Base-by-base conservation (phyloP, 345 rosid species). In the Draba incana region DNA sequence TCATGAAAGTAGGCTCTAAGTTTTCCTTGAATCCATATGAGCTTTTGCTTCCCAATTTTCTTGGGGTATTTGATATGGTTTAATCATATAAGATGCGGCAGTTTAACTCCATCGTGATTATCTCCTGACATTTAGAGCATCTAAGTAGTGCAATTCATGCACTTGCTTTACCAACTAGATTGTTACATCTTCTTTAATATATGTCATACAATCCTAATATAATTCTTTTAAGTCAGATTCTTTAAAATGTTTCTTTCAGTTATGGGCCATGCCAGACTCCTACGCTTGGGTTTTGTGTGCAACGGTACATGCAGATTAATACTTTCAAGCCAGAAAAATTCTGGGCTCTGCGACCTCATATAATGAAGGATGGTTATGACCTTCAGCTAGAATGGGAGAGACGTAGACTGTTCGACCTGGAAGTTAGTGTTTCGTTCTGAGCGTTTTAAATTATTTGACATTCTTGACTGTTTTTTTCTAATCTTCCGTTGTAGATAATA, bases 191-290 rank as follows among this genome's bases (percentile, higher is more conserved):
- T 20, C 20, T 20, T 20, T 20, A 20, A 20, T 20, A 20, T 20
- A 20, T 20, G 20, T 20, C 20, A 20, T 20, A 20, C 20, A 20
- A 20, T n/a, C n/a, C n/a, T n/a, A n/a, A n/a, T n/a, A n/a, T n/a
- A n/a, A n/a, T n/a, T n/a, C n/a, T n/a, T n/a, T n/a, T n/a, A n/a
- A n/a, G n/a, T n/a, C n/a, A n/a, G 20, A 61, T 75, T 38, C 39
- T 68, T 16, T 23, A 43, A 54, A 54, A 47, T 79, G 49, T 66
- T 74, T 81, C 20, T 86, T 82, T 68, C 92, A 92, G 98, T 33
- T 90, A 93, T 68, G 97, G 98, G 38, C 98, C 98, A 52, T 88
- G 96, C 72, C 98, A 93, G 81, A 90, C 96, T 69, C 98, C 94
- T 56, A 93, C 97, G 10, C 98, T 93, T 66, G 98, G 98, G 70